Base-by-base conservation (phyloP, 768 basidiomycete genomes). In the Jaapia argillacea region DNA sequence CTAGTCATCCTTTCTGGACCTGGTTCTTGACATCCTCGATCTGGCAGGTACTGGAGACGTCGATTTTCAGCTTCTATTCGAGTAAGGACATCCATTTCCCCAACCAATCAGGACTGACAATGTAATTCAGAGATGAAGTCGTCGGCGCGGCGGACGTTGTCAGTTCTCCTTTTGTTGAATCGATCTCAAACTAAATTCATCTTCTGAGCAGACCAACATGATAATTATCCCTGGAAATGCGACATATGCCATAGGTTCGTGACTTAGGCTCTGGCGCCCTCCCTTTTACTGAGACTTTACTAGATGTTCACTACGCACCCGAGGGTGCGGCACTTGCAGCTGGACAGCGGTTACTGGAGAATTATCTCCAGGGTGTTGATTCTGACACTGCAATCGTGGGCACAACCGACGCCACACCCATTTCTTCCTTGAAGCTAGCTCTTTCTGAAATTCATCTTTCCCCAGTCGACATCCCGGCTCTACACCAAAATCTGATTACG, bases 351-450 rank as follows among this genome's bases (percentile, higher is more conserved):
- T 54, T 85, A 47, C 67, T 86, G 38, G 72, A 81, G 58, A 79
- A 81, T 54, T 85, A 75, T 53, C 57, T 86, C n/a, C 75, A 81
- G 59, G 83, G 80, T 14, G 49, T 76, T 24, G 61, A 74, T 46
- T 72, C 72, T 5, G 62, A 65, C 36, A 77, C 76, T 1, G 64
- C 65, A 4, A 84, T 86, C 42, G 51, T 61, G 5, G 83, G 83
- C 4, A 66, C 70, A 10, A 66, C 63, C 1, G 64, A 51, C 28
- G 76, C 81, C 3, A 85, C 81, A 1, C 61, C 66, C 0, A 76
- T 85, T 13, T 64, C 64, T 28, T 84, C 83, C 1, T 60, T 86
- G 27, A 69, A 81, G 51, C 56, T 60, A 10, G 81, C 80, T 1
- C 62, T 86, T 39, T 75, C 78, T 4, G 60, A 75, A 45, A 77